phyloP scores from a whole-genome alignment of 345 rosid genomes.

The Corchorus capsularis region DNA sequence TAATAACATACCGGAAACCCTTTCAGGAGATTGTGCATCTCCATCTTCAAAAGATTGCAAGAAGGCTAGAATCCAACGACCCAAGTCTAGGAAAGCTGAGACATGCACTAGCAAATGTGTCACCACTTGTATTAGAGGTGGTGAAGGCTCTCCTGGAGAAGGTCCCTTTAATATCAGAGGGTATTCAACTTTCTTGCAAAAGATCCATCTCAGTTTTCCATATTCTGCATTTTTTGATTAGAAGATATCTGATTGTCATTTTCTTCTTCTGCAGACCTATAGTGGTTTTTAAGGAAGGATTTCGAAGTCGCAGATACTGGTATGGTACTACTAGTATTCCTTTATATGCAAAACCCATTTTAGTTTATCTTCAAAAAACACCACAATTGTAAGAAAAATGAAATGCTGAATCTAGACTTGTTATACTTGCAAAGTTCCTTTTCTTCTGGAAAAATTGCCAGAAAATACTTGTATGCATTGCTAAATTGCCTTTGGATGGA shows the following conservation, averaged over 20 bases:
- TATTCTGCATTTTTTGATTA: background rate
- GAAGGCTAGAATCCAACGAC: conserved; percentile 79
- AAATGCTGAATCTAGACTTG: too few relatives aligned
- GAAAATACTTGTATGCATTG: background rate
- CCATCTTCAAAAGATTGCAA: conserved; percentile 53
- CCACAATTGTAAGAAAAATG: too few relatives aligned
- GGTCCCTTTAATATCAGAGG: conserved; percentile 82
- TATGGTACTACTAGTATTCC: conserved; percentile 5
- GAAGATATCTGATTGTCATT: background rate
- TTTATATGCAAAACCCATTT: too few relatives aligned
- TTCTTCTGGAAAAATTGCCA: background rate
- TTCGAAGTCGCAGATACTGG: conserved; percentile 92
- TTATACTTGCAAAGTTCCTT: too few relatives aligned
- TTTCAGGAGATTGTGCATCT: conserved; percentile 59
- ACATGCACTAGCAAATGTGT: conserved; percentile 81
- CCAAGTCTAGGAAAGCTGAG: conserved; percentile 86
- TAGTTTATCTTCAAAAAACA: too few relatives aligned
- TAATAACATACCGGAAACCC: conserved; percentile 71
- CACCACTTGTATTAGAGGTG: conserved; percentile 76
- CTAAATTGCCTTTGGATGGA: background rate
- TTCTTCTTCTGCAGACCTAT: conserved; percentile 48
- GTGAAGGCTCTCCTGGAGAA: conserved; percentile 82
- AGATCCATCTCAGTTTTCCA: background rate
- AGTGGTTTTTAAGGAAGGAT: conserved; percentile 89
- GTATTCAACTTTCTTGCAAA: conserved; percentile 26